Base-by-base conservation (phyloP, 495 filamentous ascomycete genomes). In the Penicillium paradoxum region DNA sequence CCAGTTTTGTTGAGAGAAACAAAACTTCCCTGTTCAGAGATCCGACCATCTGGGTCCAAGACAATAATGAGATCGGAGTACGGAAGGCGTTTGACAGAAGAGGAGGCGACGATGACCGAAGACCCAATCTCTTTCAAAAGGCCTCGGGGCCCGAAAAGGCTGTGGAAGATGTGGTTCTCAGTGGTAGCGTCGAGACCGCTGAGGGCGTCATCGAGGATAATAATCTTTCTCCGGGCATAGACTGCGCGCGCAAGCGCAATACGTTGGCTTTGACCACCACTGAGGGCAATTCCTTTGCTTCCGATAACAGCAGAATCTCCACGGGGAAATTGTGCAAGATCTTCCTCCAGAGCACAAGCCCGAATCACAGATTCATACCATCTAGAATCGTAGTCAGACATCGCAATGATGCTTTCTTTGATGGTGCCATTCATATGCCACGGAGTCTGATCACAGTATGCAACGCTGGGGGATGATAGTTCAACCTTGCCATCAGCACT, bases 231-330 rank as follows among this genome's bases (percentile, higher is more conserved):
- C n/a, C 77, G 57, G 7, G 79, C 63, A 59, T 87, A 86, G 4
- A 83, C 66, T 38, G 79, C 80, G 24, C 83, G 68, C 27, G 83
- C 83, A 8, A 85, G 65, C 18, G 79, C 74, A 49, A 88, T 73
- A 3, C 85, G 73, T 57, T 88, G 84, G 53, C 79, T 82, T 55
- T 89, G 85, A 0, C 85, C 86, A 9, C 84, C 84, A 55, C 79
- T 83, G 8, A 90, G 71, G 3, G 75, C 73, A 49, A 85, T 75
- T 0, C 85, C 86, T 49, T 82, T 82, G 67, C 78, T 83, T 8
- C 85, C 86, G 51, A 86, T 75, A 2, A 75, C 60, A 3, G 83
- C 87, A 29, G 76, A 64, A 56, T 88, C 82, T 0, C 78, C 81
- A 11, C 71, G 63, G 3, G 80, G 76, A 18, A 87, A 67, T 14